Base-by-base conservation (phyloP, 164 flowering plant genomes). In the Piper longum region DNA sequence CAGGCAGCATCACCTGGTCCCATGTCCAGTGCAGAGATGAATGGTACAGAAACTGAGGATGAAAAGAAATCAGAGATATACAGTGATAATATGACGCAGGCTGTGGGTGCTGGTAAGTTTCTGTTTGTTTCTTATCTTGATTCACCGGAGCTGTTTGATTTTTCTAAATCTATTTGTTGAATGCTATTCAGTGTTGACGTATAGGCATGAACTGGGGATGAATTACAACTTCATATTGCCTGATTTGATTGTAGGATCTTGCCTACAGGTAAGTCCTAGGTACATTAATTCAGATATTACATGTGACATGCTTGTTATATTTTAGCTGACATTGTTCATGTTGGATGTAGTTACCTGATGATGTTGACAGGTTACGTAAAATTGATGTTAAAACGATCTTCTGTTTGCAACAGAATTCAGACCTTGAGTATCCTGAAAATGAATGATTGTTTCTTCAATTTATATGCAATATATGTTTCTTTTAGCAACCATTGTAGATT, bases 181-280 rank as follows among this genome's bases (percentile, higher is more conserved):
- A 48, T 48, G 56, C 42, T 54, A 26, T 56, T 18, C 86, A 90
- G 99, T 76, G 44, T 81, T 93, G 78, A 90, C 99, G 16, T 93
- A 93, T 73, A 83, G 91, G 81, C 99, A 93, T 72, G 99, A 93
- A 70, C 74, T 87, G 19, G 99, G 99, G 70, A 90, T 93, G 87
- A 93, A 88, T 70, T 93, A 93, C 81, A 79, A 84, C 79, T 90
- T 84, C 77, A 88, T 93, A 65, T 85, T 71, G 42, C 91, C 97
- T 66, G 97, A 90, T 76, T 71, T 93, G 73, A 87, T 93, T 77
- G 99, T 93, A 43, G 99, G 99, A 1, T 93, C 99, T 40, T 93
- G 99, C 75, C 76, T 93, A 59, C 99, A 93, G 92, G 98, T 92
- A 63, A 76, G 66, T 39, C 57, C 59, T 61, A 12, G 63, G 57